Evolutionary conservation across 2,329 filamentous ascomycete genomes (phyloP), one percentile per base, ranked within the genome.

Genomic region (Cephalotrichum gorgonifer): DNA sequence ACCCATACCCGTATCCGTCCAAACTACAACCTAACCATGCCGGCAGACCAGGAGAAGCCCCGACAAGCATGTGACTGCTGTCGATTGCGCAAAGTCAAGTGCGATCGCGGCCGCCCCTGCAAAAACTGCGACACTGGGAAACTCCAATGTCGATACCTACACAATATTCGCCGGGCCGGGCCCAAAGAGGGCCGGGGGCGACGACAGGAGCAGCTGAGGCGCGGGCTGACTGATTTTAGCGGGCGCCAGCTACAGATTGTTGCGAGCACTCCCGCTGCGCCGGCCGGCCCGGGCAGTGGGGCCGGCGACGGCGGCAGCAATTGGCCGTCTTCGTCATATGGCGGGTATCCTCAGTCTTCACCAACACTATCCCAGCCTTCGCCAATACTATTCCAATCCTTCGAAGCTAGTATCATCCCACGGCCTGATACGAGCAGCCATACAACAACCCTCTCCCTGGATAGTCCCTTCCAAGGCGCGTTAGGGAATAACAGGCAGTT

Each of bases 31-130:
- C n/a, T n/a, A n/a, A n/a, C n/a, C n/a, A n/a, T n/a, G n/a, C n/a
- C n/a, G n/a, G n/a, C n/a, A n/a, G n/a, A n/a, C n/a, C n/a, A n/a
- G n/a, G n/a, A n/a, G n/a, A n/a, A n/a, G 15, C 15, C 35, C 15
- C 35, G 35, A 9, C 35, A 31, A 28, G 65, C 65, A 49, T 67
- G 65, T 54, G 63, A 67, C 51, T 62, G 63, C 43, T 67, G 65
- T 52, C 62, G 65, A 33, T 54, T 67, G 47, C 62, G 65, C 46
- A 67, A 67, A 52, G 65, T 67, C 31, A 61, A 60, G 47, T 67
- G 65, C 54, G 66, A 61, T 43, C 62, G 61, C 50, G 50, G 52
- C 20, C 53, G 54, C 39, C 65, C 65, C 1, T 68, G 65, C 47
- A 60, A 61, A 1, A 64, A 66, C 44, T 68, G 65, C 51, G 57